A percentile compares a stretch with the other conserved stretches of the same genome.
Evolutionary conservation across 257 asterid genomes (phyloP).

Genomic region (Nyctanthes arbortristis): DNA sequence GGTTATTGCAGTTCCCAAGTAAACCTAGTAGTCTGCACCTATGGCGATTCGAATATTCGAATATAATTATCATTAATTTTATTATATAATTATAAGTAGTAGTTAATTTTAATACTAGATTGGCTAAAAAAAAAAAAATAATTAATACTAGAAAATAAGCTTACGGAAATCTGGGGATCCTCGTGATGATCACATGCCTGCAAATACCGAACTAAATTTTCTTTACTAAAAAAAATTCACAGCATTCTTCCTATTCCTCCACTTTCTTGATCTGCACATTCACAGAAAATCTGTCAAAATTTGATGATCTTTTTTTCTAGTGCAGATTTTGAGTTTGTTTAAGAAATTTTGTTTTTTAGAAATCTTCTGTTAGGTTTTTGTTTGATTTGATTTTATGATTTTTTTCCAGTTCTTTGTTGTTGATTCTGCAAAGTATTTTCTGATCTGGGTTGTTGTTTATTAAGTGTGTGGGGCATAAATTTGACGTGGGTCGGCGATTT

Average conservation of each 20-base stretch:
- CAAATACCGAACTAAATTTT: conserved; percentile 3
- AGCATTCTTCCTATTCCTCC: background rate
- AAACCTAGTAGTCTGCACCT: conserved; percentile 4
- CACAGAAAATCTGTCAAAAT: background rate
- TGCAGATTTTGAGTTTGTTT: background rate
- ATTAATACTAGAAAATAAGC: background rate
- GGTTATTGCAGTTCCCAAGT: conserved; percentile 20
- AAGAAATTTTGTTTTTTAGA: conserved; percentile 4
- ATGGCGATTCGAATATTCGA: background rate
- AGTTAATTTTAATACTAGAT: background rate
- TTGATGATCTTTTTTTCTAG: background rate
- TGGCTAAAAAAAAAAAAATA: background rate
- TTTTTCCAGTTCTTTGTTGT: background rate
- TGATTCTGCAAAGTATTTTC: conserved; percentile 8
- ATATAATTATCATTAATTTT: background rate
- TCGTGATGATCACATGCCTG: conserved; percentile 2
- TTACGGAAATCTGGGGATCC: background rate
- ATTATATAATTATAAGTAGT: background rate
- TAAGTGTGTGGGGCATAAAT: background rate
- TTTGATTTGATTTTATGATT: conserved; percentile 1
- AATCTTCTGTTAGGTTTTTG: background rate
- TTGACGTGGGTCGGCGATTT: conserved; percentile 1
- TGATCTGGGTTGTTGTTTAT: conserved; percentile 21
- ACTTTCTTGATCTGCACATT: conserved; percentile 17
- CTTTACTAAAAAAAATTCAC: background rate